These are phyloP conservation scores for Licmophora abbreviata DNA, from an alignment of 108 stramenopile genomes.

Conservation along the genomic window DNA sequence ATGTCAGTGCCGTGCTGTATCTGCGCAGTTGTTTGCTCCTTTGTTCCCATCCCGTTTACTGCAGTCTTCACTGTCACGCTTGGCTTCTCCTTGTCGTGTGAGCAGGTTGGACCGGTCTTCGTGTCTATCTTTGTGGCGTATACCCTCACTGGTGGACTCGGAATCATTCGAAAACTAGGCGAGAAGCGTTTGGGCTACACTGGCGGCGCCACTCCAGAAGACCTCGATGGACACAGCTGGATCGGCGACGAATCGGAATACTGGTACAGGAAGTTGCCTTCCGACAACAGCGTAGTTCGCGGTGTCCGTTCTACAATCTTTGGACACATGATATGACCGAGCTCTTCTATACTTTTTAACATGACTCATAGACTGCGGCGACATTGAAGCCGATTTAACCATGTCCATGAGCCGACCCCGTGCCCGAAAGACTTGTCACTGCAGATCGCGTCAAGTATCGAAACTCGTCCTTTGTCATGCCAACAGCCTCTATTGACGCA, in stretches of 20 bases:
- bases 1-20: constrained; percentile 1
- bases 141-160: neutral
- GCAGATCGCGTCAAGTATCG: constrained; percentile 44
- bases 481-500: constrained; percentile 25
- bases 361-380: neutral
- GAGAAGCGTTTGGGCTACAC: neutral
- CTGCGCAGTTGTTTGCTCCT: neutral
- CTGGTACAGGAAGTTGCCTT: neutral
- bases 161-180: neutral
- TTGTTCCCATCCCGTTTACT: constrained; percentile 1
- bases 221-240: neutral
- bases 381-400: neutral
- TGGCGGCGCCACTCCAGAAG: too few relatives aligned
- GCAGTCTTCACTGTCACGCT: neutral
- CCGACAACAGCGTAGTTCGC: neutral
- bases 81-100: neutral
- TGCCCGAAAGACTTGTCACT: constrained; percentile 10
- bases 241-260: neutral
- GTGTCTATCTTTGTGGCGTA: neutral
- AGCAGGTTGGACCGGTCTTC: constrained; percentile 5
- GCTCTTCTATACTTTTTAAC: neutral
- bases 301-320: constrained; percentile 1
- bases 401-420: neutral
- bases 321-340: constrained; percentile 1
- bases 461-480: constrained; percentile 49